phyloP scores from a whole-genome alignment of 116 monocot species.

The Dioscorea cayenensis region DNA sequence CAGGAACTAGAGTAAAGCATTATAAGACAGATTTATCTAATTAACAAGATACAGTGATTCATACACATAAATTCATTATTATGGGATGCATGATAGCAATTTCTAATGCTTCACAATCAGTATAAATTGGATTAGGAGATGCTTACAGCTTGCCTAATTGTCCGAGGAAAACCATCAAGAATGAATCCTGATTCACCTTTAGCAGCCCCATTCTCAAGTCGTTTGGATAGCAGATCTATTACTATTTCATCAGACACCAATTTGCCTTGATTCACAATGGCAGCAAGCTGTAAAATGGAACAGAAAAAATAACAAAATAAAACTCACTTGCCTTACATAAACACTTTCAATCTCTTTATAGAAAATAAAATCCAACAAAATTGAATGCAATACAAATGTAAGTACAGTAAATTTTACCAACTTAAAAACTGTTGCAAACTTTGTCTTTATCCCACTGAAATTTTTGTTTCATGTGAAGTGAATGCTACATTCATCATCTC shows the following conservation, averaged over 20 bases:
- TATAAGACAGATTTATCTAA: no score
- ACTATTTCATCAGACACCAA: constrained; percentile 87
- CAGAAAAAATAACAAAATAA: neutral
- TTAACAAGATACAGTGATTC: no score
- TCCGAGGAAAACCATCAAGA: constrained; percentile 95
- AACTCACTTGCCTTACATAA: neutral
- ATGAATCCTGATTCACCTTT: constrained; percentile 93
- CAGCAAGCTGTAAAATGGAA: constrained; percentile 45
- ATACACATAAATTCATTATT: no score
- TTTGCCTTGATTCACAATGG: constrained; percentile 82
- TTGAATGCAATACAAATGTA: no score
- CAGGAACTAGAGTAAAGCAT: no score
- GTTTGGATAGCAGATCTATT: constrained; percentile 63
- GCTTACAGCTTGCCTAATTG: constrained; percentile 86
- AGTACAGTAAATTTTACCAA: no score
- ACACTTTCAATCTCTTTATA: neutral
- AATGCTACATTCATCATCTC: no score
- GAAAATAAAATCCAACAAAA: no score
- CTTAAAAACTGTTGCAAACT: no score
- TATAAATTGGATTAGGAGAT: neutral
- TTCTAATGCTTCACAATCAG: neutral
- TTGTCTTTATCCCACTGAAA: no score
- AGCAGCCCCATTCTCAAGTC: constrained; percentile 54
- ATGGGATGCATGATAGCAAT: neutral
- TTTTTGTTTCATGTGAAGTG: no score